Evolutionary conservation across 2,329 filamentous ascomycete species (phyloP).

Genomic region (Fusarium sp.): DNA sequence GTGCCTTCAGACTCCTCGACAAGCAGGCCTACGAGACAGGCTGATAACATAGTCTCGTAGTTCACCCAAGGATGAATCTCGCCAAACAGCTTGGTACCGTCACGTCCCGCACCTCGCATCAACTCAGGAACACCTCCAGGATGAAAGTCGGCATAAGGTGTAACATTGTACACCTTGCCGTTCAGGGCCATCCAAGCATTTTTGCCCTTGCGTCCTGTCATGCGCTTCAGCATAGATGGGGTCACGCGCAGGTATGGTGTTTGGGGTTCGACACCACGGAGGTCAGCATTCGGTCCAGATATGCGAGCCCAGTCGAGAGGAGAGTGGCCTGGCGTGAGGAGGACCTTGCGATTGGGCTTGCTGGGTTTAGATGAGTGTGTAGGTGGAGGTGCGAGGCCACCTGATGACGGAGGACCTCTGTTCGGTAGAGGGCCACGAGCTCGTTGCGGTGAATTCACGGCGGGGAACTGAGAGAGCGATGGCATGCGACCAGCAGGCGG

Average conservation of each 20-base stretch:
- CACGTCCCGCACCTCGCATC: constrained; percentile 68
- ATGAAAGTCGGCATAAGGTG: constrained; percentile 89
- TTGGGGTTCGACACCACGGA: constrained; percentile 68
- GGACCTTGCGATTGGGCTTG: constrained; percentile 75
- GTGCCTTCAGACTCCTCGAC: constrained; percentile 64
- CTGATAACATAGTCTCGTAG: constrained; percentile 74
- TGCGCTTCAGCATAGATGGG: constrained; percentile 78
- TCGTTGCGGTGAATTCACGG: constrained; percentile 63
- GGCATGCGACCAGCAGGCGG: constrained; percentile 47
- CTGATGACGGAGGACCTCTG: constrained; percentile 48
- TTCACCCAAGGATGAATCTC: constrained; percentile 79
- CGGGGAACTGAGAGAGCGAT: constrained; percentile 59
- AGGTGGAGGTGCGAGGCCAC: constrained; percentile 65
- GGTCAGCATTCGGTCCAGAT: constrained; percentile 69
- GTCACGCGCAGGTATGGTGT: constrained; percentile 77
- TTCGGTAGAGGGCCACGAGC: constrained; percentile 56
- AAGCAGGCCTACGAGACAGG: constrained; percentile 71
- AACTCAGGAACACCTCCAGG: constrained; percentile 85
- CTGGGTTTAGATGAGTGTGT: constrained; percentile 62
- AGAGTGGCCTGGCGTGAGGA: constrained; percentile 89
- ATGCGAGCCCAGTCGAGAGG: constrained; percentile 96
- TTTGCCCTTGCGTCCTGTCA: constrained; percentile 84
- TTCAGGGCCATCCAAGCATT: constrained; percentile 93
- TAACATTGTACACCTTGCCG: constrained; percentile 93
- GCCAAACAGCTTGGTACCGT: constrained; percentile 71